These are phyloP conservation scores for Metschnikowia vanudenii DNA, from an alignment of 805 yeast genomes.

Conservation along the genomic window DNA sequence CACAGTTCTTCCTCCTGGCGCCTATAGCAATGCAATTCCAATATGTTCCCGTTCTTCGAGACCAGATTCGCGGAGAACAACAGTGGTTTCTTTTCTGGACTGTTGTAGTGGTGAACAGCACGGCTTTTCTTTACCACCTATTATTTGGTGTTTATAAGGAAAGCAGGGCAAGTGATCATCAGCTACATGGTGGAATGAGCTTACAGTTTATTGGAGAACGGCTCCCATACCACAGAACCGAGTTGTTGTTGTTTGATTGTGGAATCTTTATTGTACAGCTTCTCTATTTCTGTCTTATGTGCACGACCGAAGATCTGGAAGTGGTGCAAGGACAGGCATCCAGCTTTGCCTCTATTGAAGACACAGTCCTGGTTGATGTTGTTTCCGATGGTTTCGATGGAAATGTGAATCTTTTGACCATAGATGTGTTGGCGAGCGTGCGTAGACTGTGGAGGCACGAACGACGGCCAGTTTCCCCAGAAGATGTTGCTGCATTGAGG, in stretches of 20 bases:
- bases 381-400: slow-evolving; percentile 42
- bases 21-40: slow-evolving; percentile 25
- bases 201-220: slow-evolving; percentile 42
- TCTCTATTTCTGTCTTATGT: slow-evolving; percentile 33
- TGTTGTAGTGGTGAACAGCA: slow-evolving; percentile 24
- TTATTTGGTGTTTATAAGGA: slow-evolving; percentile 26
- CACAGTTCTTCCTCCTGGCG: slow-evolving; percentile 30
- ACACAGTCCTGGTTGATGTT: slow-evolving; percentile 18
- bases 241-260: slow-evolving; percentile 29
- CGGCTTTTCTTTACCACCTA: slow-evolving; percentile 28
- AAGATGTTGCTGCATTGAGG: neutral
- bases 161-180: slow-evolving; percentile 18
- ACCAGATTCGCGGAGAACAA: slow-evolving; percentile 28
- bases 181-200: slow-evolving; percentile 34
- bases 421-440: slow-evolving; percentile 24
- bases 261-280: slow-evolving; percentile 28
- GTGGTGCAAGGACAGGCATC: slow-evolving; percentile 20
- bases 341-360: slow-evolving; percentile 3
- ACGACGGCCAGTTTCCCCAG: neutral
- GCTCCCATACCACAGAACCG: slow-evolving; percentile 26
- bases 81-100: slow-evolving; percentile 28
- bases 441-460: slow-evolving; percentile 10
- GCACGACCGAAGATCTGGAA: slow-evolving; percentile 31
- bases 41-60: slow-evolving; percentile 15
- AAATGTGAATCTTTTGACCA: slow-evolving; percentile 30